A percentile compares a stretch with the other conserved stretches of the same genome.
These are phyloP conservation scores for Kurtzmaniella natalensis DNA, from an alignment of 1,139 yeast genomes.

Conservation along the genomic window DNA sequence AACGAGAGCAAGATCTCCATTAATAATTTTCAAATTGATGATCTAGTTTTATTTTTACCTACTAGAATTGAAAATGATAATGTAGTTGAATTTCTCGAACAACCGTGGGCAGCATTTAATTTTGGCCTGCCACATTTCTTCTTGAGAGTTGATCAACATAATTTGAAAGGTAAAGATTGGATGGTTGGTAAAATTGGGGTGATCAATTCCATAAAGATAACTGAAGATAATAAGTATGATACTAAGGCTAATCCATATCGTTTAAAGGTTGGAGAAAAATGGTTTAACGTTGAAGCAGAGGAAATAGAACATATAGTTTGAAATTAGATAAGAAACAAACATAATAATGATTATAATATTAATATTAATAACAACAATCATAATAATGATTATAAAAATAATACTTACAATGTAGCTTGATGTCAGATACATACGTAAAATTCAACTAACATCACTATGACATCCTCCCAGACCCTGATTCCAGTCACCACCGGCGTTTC, in stretches of 20 bases:
- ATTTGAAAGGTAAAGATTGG: slow-evolving; percentile 54
- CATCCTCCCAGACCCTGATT: too few species aligned
- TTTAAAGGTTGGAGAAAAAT: slow-evolving; percentile 42
- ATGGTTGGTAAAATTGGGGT: slow-evolving; percentile 57
- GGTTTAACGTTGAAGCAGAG: slow-evolving; percentile 48
- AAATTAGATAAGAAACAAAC: too few species aligned
- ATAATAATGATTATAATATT: too few species aligned
- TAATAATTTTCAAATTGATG: slow-evolving; percentile 61
- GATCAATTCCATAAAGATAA: slow-evolving; percentile 46
- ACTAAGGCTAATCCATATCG: slow-evolving; percentile 42
- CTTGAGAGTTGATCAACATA: slow-evolving; percentile 33
- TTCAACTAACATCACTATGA: too few species aligned
- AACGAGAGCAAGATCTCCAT: slow-evolving; percentile 56
- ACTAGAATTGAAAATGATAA: slow-evolving; percentile 49
- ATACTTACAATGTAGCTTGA: too few species aligned
- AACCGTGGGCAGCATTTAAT: slow-evolving; percentile 87
- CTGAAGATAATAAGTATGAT: slow-evolving; percentile 28
- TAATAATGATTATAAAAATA: too few species aligned
- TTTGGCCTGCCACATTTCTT: slow-evolving; percentile 78
- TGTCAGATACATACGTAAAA: too few species aligned
- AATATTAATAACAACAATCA: too few species aligned
- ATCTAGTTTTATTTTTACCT: slow-evolving; percentile 78
- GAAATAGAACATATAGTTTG: too few species aligned
- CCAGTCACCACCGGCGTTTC: too few species aligned
- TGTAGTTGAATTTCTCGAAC: slow-evolving; percentile 20